A percentile compares a stretch with the other conserved stretches of the same genome.
phyloP scores from a whole-genome alignment of 1,284 basidiomycete species.

The Microbotryum silenes-acaulis region DNA sequence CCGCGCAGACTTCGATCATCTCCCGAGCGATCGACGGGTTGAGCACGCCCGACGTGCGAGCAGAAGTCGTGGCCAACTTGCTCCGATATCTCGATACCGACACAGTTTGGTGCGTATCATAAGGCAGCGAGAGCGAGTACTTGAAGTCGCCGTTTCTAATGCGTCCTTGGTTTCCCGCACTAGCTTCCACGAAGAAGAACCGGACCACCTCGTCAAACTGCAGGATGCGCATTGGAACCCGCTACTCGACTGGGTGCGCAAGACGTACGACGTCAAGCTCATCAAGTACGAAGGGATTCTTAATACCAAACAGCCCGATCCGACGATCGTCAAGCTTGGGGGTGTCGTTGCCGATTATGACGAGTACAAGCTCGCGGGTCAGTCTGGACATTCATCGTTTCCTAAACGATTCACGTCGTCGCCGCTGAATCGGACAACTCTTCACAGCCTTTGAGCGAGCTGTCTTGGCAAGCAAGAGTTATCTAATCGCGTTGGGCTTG shows the following conservation, averaged over 20 bases:
- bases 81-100: slow-evolving; percentile 90
- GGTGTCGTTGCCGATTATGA: slow-evolving; percentile 58
- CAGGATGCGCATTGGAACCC: slow-evolving; percentile 89
- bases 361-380: slow-evolving; percentile 79
- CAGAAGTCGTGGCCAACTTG: slow-evolving; percentile 63
- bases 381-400: slow-evolving; percentile 36
- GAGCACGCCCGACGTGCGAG: slow-evolving; percentile 50
- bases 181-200: slow-evolving; percentile 77
- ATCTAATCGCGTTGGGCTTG: slow-evolving; percentile 79
- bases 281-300: slow-evolving; percentile 62
- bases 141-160: slow-evolving; percentile 1
- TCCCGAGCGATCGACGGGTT: slow-evolving; percentile 83
- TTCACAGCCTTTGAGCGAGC: slow-evolving; percentile 77
- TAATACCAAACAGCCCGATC: slow-evolving; percentile 58
- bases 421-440: too few species aligned
- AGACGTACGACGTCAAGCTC: slow-evolving; percentile 60
- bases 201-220: slow-evolving; percentile 64
- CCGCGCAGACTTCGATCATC: slow-evolving; percentile 68
- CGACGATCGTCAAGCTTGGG: slow-evolving; percentile 56
- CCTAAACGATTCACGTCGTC: neutral
- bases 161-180: neutral
- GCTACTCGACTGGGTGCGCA: slow-evolving; percentile 66
- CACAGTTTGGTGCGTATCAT: slow-evolving; percentile 67
- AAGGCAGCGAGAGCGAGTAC: neutral
- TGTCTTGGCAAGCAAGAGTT: slow-evolving; percentile 83